These are phyloP conservation scores for Wickerhamiella lipophila DNA, from an alignment of 805 yeast species.

Conservation along the genomic window DNA sequence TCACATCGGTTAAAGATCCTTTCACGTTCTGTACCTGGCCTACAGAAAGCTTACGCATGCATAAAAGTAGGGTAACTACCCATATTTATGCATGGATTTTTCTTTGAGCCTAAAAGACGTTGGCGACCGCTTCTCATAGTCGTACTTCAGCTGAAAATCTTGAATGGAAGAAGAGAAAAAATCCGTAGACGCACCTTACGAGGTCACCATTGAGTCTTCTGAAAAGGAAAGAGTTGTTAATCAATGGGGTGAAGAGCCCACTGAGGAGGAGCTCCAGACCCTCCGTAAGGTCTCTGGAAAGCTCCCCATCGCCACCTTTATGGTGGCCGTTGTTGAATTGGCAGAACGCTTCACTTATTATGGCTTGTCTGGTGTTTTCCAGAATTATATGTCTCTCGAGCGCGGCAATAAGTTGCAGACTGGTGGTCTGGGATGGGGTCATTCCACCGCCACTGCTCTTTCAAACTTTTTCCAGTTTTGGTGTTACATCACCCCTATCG, in stretches of 20 bases:
- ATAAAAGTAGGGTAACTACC: neutral
- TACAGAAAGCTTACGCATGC: neutral
- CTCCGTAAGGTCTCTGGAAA: constrained; percentile 41
- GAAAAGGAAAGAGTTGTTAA: constrained; percentile 5
- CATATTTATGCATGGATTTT: neutral
- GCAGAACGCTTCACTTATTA: constrained; percentile 74
- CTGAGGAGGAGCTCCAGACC: constrained; percentile 41
- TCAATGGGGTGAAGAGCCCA: constrained; percentile 28
- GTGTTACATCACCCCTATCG: constrained; percentile 69
- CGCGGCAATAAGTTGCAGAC: constrained; percentile 24
- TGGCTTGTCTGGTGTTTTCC: constrained; percentile 64
- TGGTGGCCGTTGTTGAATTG: constrained; percentile 59
- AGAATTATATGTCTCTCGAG: constrained; percentile 55
- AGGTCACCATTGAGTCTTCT: constrained; percentile 2
- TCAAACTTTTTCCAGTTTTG: constrained; percentile 68
- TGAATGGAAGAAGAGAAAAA: neutral
- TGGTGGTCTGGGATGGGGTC: constrained; percentile 49
- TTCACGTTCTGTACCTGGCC: neutral
- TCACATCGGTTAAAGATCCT: neutral
- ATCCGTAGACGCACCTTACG: neutral
- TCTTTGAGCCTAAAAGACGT: neutral
- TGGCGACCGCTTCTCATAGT: neutral
- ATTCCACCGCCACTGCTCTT: constrained; percentile 55
- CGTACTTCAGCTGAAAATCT: neutral
- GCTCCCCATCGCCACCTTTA: constrained; percentile 46